A percentile compares a stretch with the other conserved stretches of the same genome.
phyloP scores from a whole-genome alignment of 208 protist species.

The Leishmania gerbilli region DNA sequence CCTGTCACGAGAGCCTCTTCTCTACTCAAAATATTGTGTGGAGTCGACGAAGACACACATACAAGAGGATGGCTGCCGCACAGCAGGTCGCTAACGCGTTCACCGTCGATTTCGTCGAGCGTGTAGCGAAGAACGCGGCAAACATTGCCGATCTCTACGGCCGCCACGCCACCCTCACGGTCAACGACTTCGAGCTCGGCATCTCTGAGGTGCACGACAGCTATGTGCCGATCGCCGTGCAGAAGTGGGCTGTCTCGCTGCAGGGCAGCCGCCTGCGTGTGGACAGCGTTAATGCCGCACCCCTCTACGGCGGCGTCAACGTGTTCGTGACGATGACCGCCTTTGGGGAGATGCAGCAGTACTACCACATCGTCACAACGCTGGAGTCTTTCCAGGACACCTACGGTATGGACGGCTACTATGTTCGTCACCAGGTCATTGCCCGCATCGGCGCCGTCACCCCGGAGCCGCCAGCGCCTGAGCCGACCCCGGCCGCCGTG shows the following conservation, averaged over 20 bases:
- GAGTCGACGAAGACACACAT: background rate
- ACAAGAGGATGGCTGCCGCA: constrained; percentile 47
- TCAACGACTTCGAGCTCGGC: constrained; percentile 87
- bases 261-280: constrained; percentile 69
- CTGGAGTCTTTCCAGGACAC: constrained; percentile 67
- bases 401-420: constrained; percentile 67
- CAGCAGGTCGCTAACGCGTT: constrained; percentile 84
- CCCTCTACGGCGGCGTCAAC: constrained; percentile 75
- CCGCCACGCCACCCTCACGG: constrained; percentile 53
- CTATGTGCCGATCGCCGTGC: constrained; percentile 45
- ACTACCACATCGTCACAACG: constrained; percentile 77
- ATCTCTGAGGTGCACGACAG: constrained; percentile 49
- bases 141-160: constrained; percentile 70
- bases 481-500: constrained; percentile 27
- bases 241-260: constrained; percentile 65
- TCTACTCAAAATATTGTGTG: background rate
- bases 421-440: constrained; percentile 81
- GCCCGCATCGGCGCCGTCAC: constrained; percentile 64
- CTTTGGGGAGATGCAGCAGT: constrained; percentile 56
- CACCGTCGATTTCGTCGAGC: constrained; percentile 83
- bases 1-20: background rate
- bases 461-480: constrained; percentile 34
- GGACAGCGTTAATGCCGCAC: constrained; percentile 63
- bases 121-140: constrained; percentile 59
- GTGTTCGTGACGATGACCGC: constrained; percentile 67